Evolutionary conservation across 208 protist genomes (phyloP).

Genomic region (Acanthamoeba lugdunensis): DNA sequence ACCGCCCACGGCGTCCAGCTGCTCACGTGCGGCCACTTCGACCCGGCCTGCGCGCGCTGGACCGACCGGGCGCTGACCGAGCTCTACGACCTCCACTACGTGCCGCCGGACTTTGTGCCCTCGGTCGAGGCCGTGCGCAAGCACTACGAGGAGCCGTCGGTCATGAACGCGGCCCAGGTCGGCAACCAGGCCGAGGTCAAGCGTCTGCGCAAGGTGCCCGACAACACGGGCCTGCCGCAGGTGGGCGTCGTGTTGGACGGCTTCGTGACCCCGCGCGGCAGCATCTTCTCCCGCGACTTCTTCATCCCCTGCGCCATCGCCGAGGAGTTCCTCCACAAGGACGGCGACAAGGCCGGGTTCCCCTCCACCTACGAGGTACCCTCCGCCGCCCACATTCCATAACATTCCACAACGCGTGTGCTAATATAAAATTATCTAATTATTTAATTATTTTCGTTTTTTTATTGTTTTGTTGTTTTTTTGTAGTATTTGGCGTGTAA

Average conservation of each 20-base stretch:
- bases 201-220: not conserved
- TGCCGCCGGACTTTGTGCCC: not conserved
- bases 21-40: not conserved
- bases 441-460: too few species aligned
- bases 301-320: not conserved
- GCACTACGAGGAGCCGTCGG: not conserved
- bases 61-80: not conserved
- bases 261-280: not conserved
- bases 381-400: not conserved
- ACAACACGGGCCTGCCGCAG: conserved; percentile 1
- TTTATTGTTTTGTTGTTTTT: not conserved
- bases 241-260: not conserved
- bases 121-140: not conserved
- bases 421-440: too few species aligned
- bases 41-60: conserved; percentile 10
- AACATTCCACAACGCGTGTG: not conserved
- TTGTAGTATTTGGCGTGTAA: not conserved
- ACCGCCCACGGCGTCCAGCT: not conserved
- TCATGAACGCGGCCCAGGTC: not conserved
- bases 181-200: not conserved
- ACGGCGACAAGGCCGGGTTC: not conserved
- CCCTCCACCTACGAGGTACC: conserved; percentile 14
- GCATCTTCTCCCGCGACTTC: conserved; percentile 5
- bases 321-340: not conserved
- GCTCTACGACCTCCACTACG: not conserved